Conservation (phyloP, 306 rosid species). For the Gynostemma pentaphyllum region DNA sequence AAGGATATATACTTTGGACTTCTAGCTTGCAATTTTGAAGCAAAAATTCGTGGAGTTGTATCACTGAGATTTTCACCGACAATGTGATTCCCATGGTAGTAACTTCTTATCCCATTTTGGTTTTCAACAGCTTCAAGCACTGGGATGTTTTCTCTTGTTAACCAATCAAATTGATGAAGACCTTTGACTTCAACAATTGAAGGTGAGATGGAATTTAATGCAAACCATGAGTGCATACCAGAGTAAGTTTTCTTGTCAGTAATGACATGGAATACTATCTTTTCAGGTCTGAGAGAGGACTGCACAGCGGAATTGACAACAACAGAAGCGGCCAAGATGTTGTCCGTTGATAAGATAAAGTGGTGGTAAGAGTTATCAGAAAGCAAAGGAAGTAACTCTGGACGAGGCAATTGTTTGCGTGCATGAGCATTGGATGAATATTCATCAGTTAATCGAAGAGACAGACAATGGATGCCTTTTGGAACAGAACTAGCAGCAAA, state of each 20-base stretch:
- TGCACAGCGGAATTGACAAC: constrained; percentile 90
- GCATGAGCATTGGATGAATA: constrained; percentile 98
- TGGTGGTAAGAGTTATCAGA: constrained; percentile 85
- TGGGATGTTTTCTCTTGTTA: constrained; percentile 98
- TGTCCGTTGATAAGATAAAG: constrained; percentile 84
- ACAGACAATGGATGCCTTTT: constrained; percentile 86
- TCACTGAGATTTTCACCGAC: constrained; percentile 58
- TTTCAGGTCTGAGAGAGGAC: constrained; percentile 66
- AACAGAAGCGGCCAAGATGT: constrained; percentile 95
- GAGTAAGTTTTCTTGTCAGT: constrained; percentile 96
- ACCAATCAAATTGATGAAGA: constrained; percentile 95
- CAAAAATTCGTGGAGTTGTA: constrained; percentile 59
- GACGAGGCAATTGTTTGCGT: constrained; percentile 89
- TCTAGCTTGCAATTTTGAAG: constrained; percentile 84
- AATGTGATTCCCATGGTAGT: constrained; percentile 90
- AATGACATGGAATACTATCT: constrained; percentile 89
- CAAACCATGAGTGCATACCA: constrained; percentile 99
- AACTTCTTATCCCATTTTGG: constrained; percentile 72
- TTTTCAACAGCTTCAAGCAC: constrained; percentile 96
- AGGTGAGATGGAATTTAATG: constrained; percentile 76
- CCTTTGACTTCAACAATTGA: constrained; percentile 95
- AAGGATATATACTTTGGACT: constrained; percentile 97
- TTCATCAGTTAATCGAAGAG: constrained; percentile 97
- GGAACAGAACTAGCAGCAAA: constrained; percentile 95
- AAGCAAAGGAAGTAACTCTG: constrained; percentile 79